These are phyloP conservation scores for Arachis stenosperma DNA, from an alignment of 306 rosid species.

Conservation along the genomic window DNA sequence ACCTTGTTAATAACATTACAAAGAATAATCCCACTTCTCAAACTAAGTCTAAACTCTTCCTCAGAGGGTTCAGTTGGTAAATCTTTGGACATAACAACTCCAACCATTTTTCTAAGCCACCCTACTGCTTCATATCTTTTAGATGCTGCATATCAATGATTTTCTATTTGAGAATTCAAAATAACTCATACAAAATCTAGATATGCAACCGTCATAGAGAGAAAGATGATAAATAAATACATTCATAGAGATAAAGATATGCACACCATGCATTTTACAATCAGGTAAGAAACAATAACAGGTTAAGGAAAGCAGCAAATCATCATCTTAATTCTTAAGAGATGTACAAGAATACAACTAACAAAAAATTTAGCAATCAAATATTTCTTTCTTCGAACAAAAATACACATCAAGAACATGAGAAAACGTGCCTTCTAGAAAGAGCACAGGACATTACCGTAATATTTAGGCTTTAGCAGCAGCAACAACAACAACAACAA, in stretches of 20 bases:
- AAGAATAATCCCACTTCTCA: slow-evolving; percentile 93
- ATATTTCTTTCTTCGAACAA: neutral
- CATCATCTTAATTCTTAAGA: neutral
- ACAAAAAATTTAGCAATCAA: slow-evolving; percentile 13
- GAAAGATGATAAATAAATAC: slow-evolving; percentile 1
- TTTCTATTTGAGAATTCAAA: slow-evolving; percentile 30
- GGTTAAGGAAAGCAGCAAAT: neutral
- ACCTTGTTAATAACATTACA: slow-evolving; percentile 89
- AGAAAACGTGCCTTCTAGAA: slow-evolving; percentile 1
- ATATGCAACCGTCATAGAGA: slow-evolving; percentile 14
- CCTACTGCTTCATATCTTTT: slow-evolving; percentile 95
- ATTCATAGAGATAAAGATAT: neutral
- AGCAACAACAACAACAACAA: too few relatives aligned
- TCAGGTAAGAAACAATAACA: slow-evolving; percentile 20
- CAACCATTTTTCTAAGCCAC: slow-evolving; percentile 91
- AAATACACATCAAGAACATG: slow-evolving; percentile 8
- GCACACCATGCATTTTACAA: neutral
- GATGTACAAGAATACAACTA: slow-evolving; percentile 19
- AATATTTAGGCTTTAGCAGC: too few relatives aligned
- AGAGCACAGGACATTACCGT: neutral
- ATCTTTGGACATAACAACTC: slow-evolving; percentile 92
- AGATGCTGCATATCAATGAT: slow-evolving; percentile 55
- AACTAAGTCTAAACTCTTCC: slow-evolving; percentile 93
- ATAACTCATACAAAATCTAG: slow-evolving; percentile 26
- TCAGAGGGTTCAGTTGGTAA: slow-evolving; percentile 96